Evolutionary conservation across 2,329 filamentous ascomycete species (phyloP), one percentile per base, ranked within the genome.

Genomic region (Microcera coccophila): DNA sequence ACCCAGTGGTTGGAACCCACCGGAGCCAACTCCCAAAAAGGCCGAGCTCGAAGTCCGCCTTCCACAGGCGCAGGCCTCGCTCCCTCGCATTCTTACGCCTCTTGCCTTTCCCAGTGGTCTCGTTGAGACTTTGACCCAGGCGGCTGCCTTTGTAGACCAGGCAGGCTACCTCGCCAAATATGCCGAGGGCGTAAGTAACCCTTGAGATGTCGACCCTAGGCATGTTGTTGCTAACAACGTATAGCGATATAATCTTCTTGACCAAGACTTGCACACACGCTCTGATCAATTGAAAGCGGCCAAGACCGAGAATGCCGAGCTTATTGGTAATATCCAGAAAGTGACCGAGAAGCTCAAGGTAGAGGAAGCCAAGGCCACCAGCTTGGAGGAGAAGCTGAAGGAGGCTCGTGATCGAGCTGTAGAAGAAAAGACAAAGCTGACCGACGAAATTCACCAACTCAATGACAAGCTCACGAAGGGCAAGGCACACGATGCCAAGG

Each of bases 121-220:
- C 4, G 2, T 51, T 10, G 51, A 53, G 1, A 53, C 44, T 0
- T 3, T 54, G 4, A 14, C 26, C 10, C 48, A 54, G 9, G 45
- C 49, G 2, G 40, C 42, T 4, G 38, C 51, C 5, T 54, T 45
- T 31, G 34, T 44, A 0, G 51, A 54, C 5, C 44, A 53, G 15
- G 48, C 47, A 3, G 52, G 52, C 0, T 54, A 54, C n/a, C 36
- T 52, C 0, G 52, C 50, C 22, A 51, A 50, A 16, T 50, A 54
- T 24, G 50, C 50, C 3, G 28, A 45, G 0, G 46, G 47, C 3
- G 50, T 50, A 52, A 0, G 37, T 28, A 9, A 15, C 16, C 8
- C 5, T 32, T 8, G 5, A 32, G 12, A 32, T 32, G 8, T 17
- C 29, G 15, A 10, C 8, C n/a, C 11, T 9, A 9, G 14, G n/a